Base-by-base conservation (phyloP, 2,329 filamentous ascomycete species). In the Hypomyces rosellus region DNA sequence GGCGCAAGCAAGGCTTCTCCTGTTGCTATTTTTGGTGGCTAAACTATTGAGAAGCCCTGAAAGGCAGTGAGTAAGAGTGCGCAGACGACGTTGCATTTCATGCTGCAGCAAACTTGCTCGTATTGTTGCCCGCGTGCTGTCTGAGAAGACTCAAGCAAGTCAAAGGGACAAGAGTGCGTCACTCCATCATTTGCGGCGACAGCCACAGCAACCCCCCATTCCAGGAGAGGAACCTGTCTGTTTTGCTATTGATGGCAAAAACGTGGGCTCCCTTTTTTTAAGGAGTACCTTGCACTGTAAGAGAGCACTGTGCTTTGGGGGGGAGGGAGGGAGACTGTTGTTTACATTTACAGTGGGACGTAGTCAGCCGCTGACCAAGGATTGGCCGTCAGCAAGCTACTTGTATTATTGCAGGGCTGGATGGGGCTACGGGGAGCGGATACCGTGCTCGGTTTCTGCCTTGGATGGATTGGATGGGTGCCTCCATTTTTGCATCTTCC, bases 301-400 rank as follows among this genome's bases (percentile, higher is more conserved):
- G 3, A 30, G 8, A 11, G 1, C 1, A 48, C 50, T 48, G 50
- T 45, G 16, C 36, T 6, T 41, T 15, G 7, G 16, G 20, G 15
- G 36, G 16, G 36, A n/a, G 7, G 16, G 20, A 12, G 36, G 16
- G 36, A n/a, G 36, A n/a, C 16, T 30, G 25, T 30, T 37, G 46
- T 20, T 46, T 38, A 37, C 39, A 36, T 25, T 18, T 40, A 22
- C 48, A 48, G 50, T 51, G 50, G 45, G 41, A 48, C 45, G 45
- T 39, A 48, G 50, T 51, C 50, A 51, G 40, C 50, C 50, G 50
- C 45, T 46, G n/a, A 34, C 45, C 43, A 39, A 43, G 50, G 50
- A 51, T 51, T 51, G 50, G 39, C 34, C 43, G 50, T 51, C 45
- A 51, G 50, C 50, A 48, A 40, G 36, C 36, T 38, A 38, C 50